phyloP scores from a whole-genome alignment of 2,329 filamentous ascomycete genomes.

The Sodiomyces alkalinus region DNA sequence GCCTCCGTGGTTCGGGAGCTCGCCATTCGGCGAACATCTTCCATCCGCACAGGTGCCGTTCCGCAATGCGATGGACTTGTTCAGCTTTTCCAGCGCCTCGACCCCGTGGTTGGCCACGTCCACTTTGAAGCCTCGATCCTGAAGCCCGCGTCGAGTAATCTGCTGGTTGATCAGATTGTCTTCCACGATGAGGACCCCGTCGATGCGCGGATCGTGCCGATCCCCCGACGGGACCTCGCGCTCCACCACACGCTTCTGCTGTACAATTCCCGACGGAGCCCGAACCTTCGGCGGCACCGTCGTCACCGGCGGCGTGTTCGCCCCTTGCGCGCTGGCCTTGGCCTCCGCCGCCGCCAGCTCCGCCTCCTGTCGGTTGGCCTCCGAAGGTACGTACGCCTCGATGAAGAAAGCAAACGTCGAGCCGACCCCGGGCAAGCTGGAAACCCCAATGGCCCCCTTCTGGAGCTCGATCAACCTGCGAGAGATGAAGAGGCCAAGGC shows the following conservation, averaged over 20 bases:
- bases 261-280: not conserved
- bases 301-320: not conserved
- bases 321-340: slow-evolving; percentile 1
- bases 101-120: slow-evolving; percentile 41
- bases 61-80: slow-evolving; percentile 12
- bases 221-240: not conserved
- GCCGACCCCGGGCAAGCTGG: slow-evolving; percentile 51
- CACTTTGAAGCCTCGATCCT: slow-evolving; percentile 31
- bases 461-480: slow-evolving; percentile 67
- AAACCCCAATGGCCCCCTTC: slow-evolving; percentile 64
- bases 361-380: slow-evolving; percentile 23
- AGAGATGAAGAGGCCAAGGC: slow-evolving; percentile 66
- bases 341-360: slow-evolving; percentile 18
- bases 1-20: slow-evolving; percentile 1
- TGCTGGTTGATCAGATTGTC: slow-evolving; percentile 48
- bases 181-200: slow-evolving; percentile 38
- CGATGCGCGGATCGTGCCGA: slow-evolving; percentile 13
- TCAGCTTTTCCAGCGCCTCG: slow-evolving; percentile 36
- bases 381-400: slow-evolving; percentile 33
- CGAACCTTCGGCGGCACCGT: not conserved
- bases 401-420: slow-evolving; percentile 66
- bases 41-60: no score
- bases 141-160: slow-evolving; percentile 35
- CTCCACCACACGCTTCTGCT: slow-evolving; percentile 1
- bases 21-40: slow-evolving; percentile 3